These are phyloP conservation scores for Heliamphora pulchella DNA, from an alignment of 179 eudicot genomes.

Conservation along the genomic window DNA sequence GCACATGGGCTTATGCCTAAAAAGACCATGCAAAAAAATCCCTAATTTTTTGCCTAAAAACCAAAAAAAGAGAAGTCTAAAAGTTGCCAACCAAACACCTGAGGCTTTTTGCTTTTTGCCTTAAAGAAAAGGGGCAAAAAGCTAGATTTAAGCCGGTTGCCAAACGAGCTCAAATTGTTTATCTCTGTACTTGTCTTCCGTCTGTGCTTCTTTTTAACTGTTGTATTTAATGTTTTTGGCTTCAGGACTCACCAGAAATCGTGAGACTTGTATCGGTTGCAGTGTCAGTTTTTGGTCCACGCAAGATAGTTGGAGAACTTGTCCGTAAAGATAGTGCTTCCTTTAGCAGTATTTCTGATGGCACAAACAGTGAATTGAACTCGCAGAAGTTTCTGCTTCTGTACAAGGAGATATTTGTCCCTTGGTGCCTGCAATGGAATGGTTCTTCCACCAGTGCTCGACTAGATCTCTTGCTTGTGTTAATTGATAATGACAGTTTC, in stretches of 20 bases:
- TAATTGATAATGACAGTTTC: constrained; percentile 63
- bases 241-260: constrained; percentile 71
- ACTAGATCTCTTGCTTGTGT: constrained; percentile 68
- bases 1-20: too few relatives aligned
- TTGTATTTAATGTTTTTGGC: constrained; percentile 14
- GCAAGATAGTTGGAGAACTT: constrained; percentile 41
- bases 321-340: constrained; percentile 20
- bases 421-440: constrained; percentile 67
- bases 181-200: background rate
- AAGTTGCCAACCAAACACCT: too few relatives aligned
- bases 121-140: too few relatives aligned
- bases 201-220: constrained; percentile 14
- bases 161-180: background rate
- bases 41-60: too few relatives aligned
- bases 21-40: too few relatives aligned
- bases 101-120: too few relatives aligned
- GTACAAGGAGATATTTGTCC: constrained; percentile 56
- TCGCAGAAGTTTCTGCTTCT: constrained; percentile 44
- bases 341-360: constrained; percentile 18
- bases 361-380: constrained; percentile 26
- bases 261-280: constrained; percentile 47
- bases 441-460: constrained; percentile 45
- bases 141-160: too few relatives aligned
- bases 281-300: constrained; percentile 68
- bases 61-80: too few relatives aligned